A percentile compares a stretch with the other conserved stretches of the same genome.
These are phyloP conservation scores for Exophiala lecanii-corni DNA, from an alignment of 2,329 filamentous ascomycete species.

Conservation along the genomic window DNA sequence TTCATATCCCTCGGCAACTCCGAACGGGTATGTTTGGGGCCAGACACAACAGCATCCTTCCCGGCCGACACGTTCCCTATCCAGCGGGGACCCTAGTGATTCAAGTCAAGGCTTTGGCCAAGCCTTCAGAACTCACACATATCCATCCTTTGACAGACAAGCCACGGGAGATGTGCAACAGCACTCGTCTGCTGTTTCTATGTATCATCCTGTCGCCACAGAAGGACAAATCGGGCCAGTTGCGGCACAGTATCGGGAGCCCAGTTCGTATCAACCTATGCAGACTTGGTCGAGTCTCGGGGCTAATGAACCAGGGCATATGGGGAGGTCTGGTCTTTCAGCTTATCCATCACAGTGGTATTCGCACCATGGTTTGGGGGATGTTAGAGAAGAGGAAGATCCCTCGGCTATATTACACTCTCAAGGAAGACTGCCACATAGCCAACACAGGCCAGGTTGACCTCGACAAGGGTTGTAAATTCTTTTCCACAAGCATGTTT, in stretches of 20 bases:
- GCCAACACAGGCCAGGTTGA: constrained; percentile 12
- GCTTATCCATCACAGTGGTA: constrained; percentile 17
- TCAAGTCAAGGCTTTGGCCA: constrained; percentile 13
- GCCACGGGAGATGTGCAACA: constrained; percentile 13
- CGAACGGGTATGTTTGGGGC: constrained; percentile 14
- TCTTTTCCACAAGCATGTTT: too few relatives aligned
- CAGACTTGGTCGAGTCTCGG: constrained; percentile 8
- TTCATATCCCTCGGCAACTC: constrained; percentile 8
- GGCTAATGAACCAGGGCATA: constrained; percentile 4
- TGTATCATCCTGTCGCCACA: constrained; percentile 5
- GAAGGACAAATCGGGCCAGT: constrained; percentile 7
- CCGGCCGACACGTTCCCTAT: constrained; percentile 12
- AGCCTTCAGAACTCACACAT: constrained; percentile 19
- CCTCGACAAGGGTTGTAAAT: too few relatives aligned
- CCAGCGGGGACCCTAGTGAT: constrained; percentile 11
- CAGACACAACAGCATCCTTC: neutral
- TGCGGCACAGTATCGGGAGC: constrained; percentile 6
- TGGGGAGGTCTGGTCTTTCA: constrained; percentile 2
- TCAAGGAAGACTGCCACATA: constrained; percentile 3
- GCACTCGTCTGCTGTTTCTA: constrained; percentile 5
- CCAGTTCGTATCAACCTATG: constrained; percentile 13
- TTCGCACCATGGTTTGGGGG: constrained; percentile 5
- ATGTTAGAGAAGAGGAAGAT: constrained; percentile 8
- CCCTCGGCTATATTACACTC: constrained; percentile 9
- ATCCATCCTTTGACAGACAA: constrained; percentile 16